Evolutionary conservation across 164 flowering plant genomes (phyloP), one percentile per base, ranked within the genome.

Genomic region (Houttuynia cordata): DNA sequence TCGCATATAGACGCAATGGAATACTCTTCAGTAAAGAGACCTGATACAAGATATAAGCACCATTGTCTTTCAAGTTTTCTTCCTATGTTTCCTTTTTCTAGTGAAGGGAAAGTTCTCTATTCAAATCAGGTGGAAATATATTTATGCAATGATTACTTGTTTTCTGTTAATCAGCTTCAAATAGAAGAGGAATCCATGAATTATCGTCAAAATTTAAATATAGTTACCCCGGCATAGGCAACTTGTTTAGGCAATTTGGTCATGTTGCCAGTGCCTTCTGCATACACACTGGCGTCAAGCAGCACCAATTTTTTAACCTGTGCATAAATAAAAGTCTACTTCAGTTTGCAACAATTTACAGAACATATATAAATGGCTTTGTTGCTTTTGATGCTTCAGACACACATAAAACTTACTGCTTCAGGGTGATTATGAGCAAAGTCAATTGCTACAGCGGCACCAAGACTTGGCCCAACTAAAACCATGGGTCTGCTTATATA

Each of bases 391-490:
- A 15, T 14, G 30, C 30, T 54, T 5, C 3, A 23, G 23, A 23
- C 1, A 23, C n/a, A 54, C 17, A 23, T 14, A 54, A 13, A 54
- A 71, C 96, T 79, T 74, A 92, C 98, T 68, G 94, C 87, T 66
- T 88, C 92, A 17, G 92, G 80, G 74, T 88, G 73, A 56, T 75
- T 80, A 59, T 76, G 77, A 13, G 90, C 86, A 76, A 93, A 86
- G 69, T 93, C 96, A 67, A 93, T 80, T 63, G 99, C 96, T 74
- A 86, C 87, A 34, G 99, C 97, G 67, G 96, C 91, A 69, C 97
- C 99, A 64, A 93, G 96, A 69, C 99, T 93, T 63, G 99, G 95
- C 62, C 99, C 99, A 67, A 93, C 87, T 72, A 93, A 68, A 40
- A 77, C 63, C 88, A 90, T 78, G 7, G 99, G 99, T 77, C 71